phyloP scores from a whole-genome alignment of 176 grass and related monocot species.

The Bothriochloa decipiens region DNA sequence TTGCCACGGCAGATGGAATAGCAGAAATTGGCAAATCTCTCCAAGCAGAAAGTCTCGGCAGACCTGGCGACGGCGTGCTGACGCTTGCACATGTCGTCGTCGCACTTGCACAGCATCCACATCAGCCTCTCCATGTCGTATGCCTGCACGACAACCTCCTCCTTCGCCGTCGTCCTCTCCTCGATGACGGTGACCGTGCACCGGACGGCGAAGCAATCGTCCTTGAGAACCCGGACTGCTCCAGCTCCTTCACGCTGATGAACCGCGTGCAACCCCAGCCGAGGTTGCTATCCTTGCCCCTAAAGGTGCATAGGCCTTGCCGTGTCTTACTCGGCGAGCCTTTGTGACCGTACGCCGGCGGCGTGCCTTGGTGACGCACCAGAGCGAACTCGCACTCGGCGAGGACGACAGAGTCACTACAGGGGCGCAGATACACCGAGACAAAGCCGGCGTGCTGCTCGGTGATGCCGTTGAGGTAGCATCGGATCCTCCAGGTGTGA shows the following conservation, averaged over 20 bases:
- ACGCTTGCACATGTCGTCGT: not conserved
- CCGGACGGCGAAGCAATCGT: no score
- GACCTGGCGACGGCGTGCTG: not conserved
- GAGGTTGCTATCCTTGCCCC: no score
- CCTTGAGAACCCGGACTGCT: no score
- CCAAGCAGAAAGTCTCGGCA: no score
- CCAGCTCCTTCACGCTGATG: no score
- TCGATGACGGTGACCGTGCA: no score
- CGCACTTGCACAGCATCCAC: not conserved
- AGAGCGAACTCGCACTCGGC: not conserved
- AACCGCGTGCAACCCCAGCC: not conserved
- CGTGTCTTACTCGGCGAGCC: no score
- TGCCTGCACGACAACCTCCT: not conserved
- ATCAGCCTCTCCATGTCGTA: not conserved
- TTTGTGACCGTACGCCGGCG: no score
- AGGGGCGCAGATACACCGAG: not conserved
- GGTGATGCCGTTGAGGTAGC: not conserved
- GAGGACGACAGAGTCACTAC: not conserved
- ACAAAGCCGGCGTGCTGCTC: conserved; percentile 9
- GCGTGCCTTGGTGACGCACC: not conserved
- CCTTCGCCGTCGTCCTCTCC: not conserved
- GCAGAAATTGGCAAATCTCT: no score
- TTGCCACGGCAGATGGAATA: no score
- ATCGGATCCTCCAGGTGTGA: not conserved
- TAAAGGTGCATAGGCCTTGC: no score